phyloP scores from a whole-genome alignment of 495 filamentous ascomycete species.

The Xylaria longipes region DNA sequence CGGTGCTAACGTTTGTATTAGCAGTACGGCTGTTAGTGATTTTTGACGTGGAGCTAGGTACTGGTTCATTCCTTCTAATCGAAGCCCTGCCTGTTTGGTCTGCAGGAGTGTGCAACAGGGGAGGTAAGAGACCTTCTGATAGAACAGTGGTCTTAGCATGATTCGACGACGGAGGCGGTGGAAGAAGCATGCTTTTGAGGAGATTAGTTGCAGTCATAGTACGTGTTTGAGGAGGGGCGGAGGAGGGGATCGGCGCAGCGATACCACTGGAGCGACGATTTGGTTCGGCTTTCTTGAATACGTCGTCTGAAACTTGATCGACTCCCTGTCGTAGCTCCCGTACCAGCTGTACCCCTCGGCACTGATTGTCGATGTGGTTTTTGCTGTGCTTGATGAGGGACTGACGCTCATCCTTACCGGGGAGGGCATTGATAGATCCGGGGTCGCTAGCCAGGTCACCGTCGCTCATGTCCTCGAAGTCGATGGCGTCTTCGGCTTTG shows the following conservation, averaged over 20 bases:
- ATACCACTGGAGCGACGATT: too few species aligned
- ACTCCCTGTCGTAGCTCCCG: too few species aligned
- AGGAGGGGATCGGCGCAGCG: neutral
- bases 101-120: neutral
- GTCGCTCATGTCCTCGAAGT: conserved; percentile 84
- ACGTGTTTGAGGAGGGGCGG: neutral
- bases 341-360: too few species aligned
- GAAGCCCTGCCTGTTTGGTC: neutral
- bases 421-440: conserved; percentile 44
- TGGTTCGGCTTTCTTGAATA: too few species aligned
- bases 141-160: neutral
- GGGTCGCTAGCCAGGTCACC: conserved; percentile 59
- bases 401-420: conserved; percentile 21
- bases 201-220: neutral
- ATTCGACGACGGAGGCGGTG: neutral
- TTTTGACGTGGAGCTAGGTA: neutral
- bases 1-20: neutral
- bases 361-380: too few species aligned
- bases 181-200: neutral
- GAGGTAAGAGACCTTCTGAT: neutral
- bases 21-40: neutral
- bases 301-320: too few species aligned
- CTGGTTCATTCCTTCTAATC: neutral
- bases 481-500: conserved; percentile 58
- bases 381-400: neutral